phyloP scores from a whole-genome alignment of 352 stramenopile genomes.

The Phytopythium kandeliae region DNA sequence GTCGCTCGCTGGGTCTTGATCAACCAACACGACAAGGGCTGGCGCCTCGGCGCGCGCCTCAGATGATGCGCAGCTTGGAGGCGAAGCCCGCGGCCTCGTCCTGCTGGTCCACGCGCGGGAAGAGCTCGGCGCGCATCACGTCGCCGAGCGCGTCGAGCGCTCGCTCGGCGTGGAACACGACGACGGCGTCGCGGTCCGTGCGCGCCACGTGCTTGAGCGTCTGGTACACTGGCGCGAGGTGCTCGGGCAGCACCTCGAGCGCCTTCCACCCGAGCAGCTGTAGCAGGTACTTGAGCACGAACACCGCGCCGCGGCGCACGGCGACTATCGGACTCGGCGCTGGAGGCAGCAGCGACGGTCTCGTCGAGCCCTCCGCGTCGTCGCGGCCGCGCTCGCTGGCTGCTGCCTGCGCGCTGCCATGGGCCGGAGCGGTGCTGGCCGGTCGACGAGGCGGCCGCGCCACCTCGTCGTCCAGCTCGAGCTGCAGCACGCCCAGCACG shows the following conservation, averaged over 20 bases:
- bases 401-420: not conserved
- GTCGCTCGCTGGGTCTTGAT: not conserved
- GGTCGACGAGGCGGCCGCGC: conserved; percentile 1
- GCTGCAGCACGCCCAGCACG: conserved; percentile 72
- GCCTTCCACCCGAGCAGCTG: conserved; percentile 73
- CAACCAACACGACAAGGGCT: too few relatives aligned
- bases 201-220: conserved; percentile 66
- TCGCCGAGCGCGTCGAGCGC: conserved; percentile 44
- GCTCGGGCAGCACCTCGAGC: conserved; percentile 64
- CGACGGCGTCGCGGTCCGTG: conserved; percentile 55
- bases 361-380: not conserved
- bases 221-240: conserved; percentile 70
- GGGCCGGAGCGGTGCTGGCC: not conserved
- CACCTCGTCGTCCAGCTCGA: conserved; percentile 40
- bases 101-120: conserved; percentile 32
- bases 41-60: too few relatives aligned
- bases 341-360: not conserved
- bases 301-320: conserved; percentile 70
- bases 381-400: not conserved
- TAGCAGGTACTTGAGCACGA: conserved; percentile 70
- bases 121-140: conserved; percentile 75
- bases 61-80: conserved; percentile 48
- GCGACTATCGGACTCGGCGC: conserved; percentile 30
- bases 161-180: conserved; percentile 57
- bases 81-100: conserved; percentile 32